phyloP scores from a whole-genome alignment of 192 early-diverging fungal species.

The Entophlyctis luteolus region DNA sequence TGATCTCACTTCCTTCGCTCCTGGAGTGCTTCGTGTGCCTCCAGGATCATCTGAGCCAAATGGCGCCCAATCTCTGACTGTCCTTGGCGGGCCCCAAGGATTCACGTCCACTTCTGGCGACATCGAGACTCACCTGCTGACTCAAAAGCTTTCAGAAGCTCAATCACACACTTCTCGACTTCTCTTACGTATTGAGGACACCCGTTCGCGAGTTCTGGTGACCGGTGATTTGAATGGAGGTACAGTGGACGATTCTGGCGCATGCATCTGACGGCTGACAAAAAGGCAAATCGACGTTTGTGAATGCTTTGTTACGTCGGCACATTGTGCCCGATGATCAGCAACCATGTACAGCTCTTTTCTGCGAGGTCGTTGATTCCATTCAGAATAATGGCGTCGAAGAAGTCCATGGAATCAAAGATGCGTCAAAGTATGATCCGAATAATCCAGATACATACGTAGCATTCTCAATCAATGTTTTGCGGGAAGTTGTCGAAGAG shows the following conservation, averaged over 20 bases:
- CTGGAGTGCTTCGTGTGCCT: not conserved
- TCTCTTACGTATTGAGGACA: slow-evolving; percentile 80
- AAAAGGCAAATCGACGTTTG: slow-evolving; percentile 96
- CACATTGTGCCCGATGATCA: slow-evolving; percentile 93
- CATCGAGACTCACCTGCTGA: slow-evolving; percentile 29
- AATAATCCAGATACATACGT: slow-evolving; percentile 68
- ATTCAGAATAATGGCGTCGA: slow-evolving; percentile 84
- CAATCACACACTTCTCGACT: slow-evolving; percentile 71
- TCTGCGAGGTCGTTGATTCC: slow-evolving; percentile 93
- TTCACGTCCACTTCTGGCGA: not conserved
- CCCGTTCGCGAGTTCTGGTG: slow-evolving; percentile 87
- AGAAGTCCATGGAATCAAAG: slow-evolving; percentile 85
- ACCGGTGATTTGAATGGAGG: slow-evolving; percentile 97
- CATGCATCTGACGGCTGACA: too few species aligned
- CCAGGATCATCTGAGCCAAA: not conserved
- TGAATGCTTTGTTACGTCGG: slow-evolving; percentile 88
- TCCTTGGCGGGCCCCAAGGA: not conserved
- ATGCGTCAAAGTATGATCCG: slow-evolving; percentile 65
- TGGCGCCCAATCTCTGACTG: not conserved
- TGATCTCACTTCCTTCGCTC: slow-evolving; percentile 66
- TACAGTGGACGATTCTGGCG: too few species aligned
- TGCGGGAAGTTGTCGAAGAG: slow-evolving; percentile 80
- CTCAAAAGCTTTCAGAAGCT: slow-evolving; percentile 21
- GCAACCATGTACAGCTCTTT: slow-evolving; percentile 94
- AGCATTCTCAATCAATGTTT: slow-evolving; percentile 62